These are phyloP conservation scores for Cyclaneusma minus DNA, from an alignment of 2,329 filamentous ascomycete genomes.

Conservation along the genomic window DNA sequence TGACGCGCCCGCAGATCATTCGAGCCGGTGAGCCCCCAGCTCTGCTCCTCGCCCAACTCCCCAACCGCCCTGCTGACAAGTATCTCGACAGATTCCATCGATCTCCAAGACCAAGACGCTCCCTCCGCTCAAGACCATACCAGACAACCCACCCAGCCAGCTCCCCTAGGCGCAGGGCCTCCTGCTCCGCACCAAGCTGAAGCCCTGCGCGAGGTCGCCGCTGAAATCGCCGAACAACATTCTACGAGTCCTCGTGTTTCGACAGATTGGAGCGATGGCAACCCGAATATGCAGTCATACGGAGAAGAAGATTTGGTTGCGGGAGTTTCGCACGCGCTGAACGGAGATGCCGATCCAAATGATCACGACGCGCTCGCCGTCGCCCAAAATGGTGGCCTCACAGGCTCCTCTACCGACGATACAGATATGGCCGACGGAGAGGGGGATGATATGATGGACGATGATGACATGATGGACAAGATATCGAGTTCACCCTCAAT, in stretches of 20 bases:
- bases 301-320: slow-evolving; percentile 27
- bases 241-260: slow-evolving; percentile 46
- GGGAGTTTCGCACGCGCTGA: slow-evolving; percentile 24
- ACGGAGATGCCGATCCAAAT: slow-evolving; percentile 20
- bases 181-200: slow-evolving; percentile 66
- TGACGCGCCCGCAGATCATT: slow-evolving; percentile 40
- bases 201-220: slow-evolving; percentile 63
- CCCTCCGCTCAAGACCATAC: slow-evolving; percentile 77
- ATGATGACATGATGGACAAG: slow-evolving; percentile 90
- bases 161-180: slow-evolving; percentile 32
- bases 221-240: slow-evolving; percentile 62
- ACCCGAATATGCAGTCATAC: slow-evolving; percentile 18
- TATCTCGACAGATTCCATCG: slow-evolving; percentile 62
- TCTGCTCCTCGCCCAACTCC: slow-evolving; percentile 2
- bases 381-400: slow-evolving; percentile 43
- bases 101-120: slow-evolving; percentile 71
- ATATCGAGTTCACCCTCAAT: slow-evolving; percentile 98
- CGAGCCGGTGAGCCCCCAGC: slow-evolving; percentile 29
- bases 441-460: slow-evolving; percentile 60
- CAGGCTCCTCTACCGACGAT: slow-evolving; percentile 33
- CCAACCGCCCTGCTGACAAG: slow-evolving; percentile 12
- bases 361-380: slow-evolving; percentile 43
- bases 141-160: slow-evolving; percentile 33
- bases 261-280: slow-evolving; percentile 26
- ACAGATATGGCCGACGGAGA: slow-evolving; percentile 52